Percentiles rank a stretch among this genome's conserved stretches.
Conservation (phyloP, 805 yeast genomes). For the Saturnispora galanensis region DNA sequence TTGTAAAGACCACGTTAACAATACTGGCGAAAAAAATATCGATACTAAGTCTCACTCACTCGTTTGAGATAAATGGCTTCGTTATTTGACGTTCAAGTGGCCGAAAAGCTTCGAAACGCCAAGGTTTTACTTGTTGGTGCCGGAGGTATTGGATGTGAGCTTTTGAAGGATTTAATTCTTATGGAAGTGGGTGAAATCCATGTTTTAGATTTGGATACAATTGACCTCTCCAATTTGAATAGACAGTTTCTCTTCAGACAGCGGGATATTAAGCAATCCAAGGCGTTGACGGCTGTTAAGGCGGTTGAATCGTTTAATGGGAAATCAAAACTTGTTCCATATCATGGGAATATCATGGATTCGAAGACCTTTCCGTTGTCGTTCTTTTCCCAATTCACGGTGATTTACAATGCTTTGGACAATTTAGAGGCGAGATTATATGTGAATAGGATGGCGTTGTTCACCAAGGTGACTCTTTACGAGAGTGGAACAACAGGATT, state of each 20-base stretch:
- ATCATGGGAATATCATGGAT: slow-evolving; percentile 85
- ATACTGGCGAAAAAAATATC: background rate
- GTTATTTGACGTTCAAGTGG: slow-evolving; percentile 19
- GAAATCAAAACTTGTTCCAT: slow-evolving; percentile 56
- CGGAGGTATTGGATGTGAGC: slow-evolving; percentile 94
- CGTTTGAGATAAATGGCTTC: background rate
- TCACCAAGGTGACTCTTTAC: slow-evolving; percentile 64
- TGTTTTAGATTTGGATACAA: slow-evolving; percentile 90
- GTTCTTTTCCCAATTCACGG: slow-evolving; percentile 71
- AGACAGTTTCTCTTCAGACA: slow-evolving; percentile 87
- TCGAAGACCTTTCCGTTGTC: slow-evolving; percentile 53
- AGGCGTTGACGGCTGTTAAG: slow-evolving; percentile 72
- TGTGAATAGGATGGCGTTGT: slow-evolving; percentile 76
- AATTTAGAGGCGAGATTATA: slow-evolving; percentile 86
- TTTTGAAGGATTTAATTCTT: slow-evolving; percentile 68
- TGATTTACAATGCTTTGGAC: slow-evolving; percentile 88
- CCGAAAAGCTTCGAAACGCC: slow-evolving; percentile 28
- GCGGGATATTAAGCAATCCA: slow-evolving; percentile 82
- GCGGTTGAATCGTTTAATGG: slow-evolving; percentile 72
- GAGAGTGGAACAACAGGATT: slow-evolving; percentile 96
- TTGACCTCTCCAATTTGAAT: slow-evolving; percentile 84
- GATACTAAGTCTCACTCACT: background rate
- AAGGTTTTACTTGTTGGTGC: slow-evolving; percentile 84
- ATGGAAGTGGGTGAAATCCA: slow-evolving; percentile 82
- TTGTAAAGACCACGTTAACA: slow-evolving; percentile 1